These are phyloP conservation scores for Lophiostoma macrostomum DNA, from an alignment of 495 filamentous ascomycete genomes.

Conservation along the genomic window DNA sequence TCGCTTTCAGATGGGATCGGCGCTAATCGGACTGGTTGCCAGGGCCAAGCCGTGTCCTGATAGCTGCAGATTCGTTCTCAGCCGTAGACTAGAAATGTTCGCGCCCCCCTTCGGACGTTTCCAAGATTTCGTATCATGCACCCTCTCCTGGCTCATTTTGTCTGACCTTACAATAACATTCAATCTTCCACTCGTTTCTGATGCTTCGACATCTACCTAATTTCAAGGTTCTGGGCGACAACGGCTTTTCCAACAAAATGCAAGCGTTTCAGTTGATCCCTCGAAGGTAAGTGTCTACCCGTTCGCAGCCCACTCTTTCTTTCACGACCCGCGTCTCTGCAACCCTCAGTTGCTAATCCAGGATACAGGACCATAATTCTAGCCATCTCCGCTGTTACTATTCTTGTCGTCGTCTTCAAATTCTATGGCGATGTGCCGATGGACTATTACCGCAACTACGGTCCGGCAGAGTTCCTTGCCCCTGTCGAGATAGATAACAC, in stretches of 20 bases:
- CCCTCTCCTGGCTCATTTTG: slow-evolving; percentile 4
- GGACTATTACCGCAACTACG: slow-evolving; percentile 21
- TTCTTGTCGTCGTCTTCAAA: slow-evolving; percentile 14
- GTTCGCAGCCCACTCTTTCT: not conserved
- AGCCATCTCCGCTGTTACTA: slow-evolving; percentile 1
- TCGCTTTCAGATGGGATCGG: no score
- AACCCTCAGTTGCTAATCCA: not conserved
- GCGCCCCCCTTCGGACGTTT: not conserved
- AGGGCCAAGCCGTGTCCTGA: no score
- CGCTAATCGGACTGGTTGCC: no score
- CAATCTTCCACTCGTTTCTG: not conserved
- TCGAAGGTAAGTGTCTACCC: slow-evolving; percentile 9
- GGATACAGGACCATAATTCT: slow-evolving; percentile 12
- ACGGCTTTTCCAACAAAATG: slow-evolving; percentile 4
- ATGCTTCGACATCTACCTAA: slow-evolving; percentile 17
- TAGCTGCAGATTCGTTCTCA: no score
- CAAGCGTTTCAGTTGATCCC: slow-evolving; percentile 15
- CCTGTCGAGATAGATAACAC: slow-evolving; percentile 11
- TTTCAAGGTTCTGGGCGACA: slow-evolving; percentile 2
- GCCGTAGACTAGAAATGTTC: no score
- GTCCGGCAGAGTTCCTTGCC: not conserved
- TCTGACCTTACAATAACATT: no score
- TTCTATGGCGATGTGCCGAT: slow-evolving; percentile 18
- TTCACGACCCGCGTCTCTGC: not conserved
- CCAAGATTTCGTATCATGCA: no score